A percentile compares a stretch with the other conserved stretches of the same genome.
Evolutionary conservation across 2,329 filamentous ascomycete genomes (phyloP).

Genomic region (Epichloe gansuensis): DNA sequence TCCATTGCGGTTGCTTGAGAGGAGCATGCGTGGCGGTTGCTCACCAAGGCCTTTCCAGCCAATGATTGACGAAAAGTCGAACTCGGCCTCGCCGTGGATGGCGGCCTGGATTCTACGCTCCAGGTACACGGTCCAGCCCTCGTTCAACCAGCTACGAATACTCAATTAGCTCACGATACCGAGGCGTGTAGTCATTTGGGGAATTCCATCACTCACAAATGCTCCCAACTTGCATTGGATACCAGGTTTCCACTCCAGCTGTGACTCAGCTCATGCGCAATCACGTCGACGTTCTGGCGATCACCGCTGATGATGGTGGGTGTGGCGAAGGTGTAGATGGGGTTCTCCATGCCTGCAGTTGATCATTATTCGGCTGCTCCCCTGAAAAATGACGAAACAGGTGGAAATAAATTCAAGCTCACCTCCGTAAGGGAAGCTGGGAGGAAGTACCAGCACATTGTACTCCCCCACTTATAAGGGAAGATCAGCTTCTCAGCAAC

Average conservation of each 20-base stretch:
- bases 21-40: slow-evolving; percentile 8
- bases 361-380: background rate
- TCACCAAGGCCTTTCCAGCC: slow-evolving; percentile 77
- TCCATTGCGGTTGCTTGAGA: background rate
- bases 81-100: slow-evolving; percentile 72
- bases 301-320: slow-evolving; percentile 89
- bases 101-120: slow-evolving; percentile 71
- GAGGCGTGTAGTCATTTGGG: background rate
- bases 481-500: slow-evolving; percentile 72
- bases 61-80: slow-evolving; percentile 91
- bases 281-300: slow-evolving; percentile 86
- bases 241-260: slow-evolving; percentile 86
- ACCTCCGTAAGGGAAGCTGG: slow-evolving; percentile 81
- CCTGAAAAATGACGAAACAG: background rate
- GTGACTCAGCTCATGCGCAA: slow-evolving; percentile 70
- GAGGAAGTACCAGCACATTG: slow-evolving; percentile 82
- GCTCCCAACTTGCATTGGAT: slow-evolving; percentile 68
- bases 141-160: slow-evolving; percentile 47
- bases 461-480: slow-evolving; percentile 93
- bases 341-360: slow-evolving; percentile 66
- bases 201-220: slow-evolving; percentile 41
- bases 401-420: slow-evolving; percentile 18
- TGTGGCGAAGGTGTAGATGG: slow-evolving; percentile 88
- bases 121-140: slow-evolving; percentile 90
- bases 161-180: background rate